Conservation (phyloP, 1,284 basidiomycete genomes). For the Boletus chippewaensis region DNA sequence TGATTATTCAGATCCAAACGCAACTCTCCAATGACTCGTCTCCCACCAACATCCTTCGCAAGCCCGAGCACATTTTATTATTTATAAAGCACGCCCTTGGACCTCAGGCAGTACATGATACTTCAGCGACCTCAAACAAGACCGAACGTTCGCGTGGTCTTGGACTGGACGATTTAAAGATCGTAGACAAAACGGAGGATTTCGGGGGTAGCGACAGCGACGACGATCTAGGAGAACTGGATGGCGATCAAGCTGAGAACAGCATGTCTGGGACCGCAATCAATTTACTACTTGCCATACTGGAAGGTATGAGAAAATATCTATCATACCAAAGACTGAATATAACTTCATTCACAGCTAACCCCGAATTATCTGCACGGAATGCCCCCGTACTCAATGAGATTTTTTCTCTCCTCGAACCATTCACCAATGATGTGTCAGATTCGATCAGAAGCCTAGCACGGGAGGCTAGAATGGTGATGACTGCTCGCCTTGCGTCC, state of each 20-base stretch:
- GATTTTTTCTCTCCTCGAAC: conserved; percentile 63
- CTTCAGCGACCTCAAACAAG: conserved; percentile 16
- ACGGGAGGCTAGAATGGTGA: conserved; percentile 73
- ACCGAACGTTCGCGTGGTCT: conserved; percentile 22
- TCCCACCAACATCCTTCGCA: conserved; percentile 60
- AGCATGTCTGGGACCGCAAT: conserved; percentile 72
- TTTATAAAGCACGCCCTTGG: conserved; percentile 73
- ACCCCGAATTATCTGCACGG: conserved; percentile 58
- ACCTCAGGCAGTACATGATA: conserved; percentile 20
- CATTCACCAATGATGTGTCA: conserved; percentile 34
- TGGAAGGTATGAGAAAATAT: conserved; percentile 58
- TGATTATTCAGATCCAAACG: conserved; percentile 74
- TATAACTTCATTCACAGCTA: conserved; percentile 40
- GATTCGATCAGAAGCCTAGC: conserved; percentile 41
- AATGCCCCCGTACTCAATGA: conserved; percentile 61
- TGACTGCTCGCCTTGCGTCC: conserved; percentile 61
- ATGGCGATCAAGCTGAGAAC: conserved; percentile 36
- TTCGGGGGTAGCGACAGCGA: conserved; percentile 49
- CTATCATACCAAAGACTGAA: background rate
- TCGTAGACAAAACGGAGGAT: conserved; percentile 37
- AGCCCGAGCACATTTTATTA: conserved; percentile 64
- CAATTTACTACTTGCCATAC: conserved; percentile 69
- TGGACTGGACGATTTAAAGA: conserved; percentile 38
- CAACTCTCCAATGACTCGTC: conserved; percentile 50
- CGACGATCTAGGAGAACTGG: conserved; percentile 38